Conservation (phyloP, 192 early-diverging fungal species). For the Cetraspora pellucida region DNA sequence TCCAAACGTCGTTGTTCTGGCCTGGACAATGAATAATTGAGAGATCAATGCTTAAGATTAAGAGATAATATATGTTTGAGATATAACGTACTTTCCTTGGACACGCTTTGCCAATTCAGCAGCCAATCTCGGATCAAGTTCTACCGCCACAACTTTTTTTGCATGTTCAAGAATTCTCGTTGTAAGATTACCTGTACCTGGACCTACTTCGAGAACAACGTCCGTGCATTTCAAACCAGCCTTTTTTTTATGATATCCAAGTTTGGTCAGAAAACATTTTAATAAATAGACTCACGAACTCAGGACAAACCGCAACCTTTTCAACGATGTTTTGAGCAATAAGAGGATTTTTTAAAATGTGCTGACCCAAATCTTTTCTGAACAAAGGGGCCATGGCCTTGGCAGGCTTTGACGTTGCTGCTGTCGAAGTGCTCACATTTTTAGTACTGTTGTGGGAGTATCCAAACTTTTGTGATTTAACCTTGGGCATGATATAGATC, state of each 20-base stretch:
- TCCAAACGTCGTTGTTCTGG: constrained; percentile 82
- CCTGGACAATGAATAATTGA: constrained; percentile 39
- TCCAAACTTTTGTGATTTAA: constrained; percentile 34
- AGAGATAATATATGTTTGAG: too few species aligned
- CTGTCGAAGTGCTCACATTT: constrained; percentile 31
- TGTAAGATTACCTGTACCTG: constrained; percentile 98
- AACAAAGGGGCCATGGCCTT: constrained; percentile 85
- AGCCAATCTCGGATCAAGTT: constrained; percentile 95
- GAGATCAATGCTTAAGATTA: too few species aligned
- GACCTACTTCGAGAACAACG: constrained; percentile 91
- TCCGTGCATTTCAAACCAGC: constrained; percentile 63
- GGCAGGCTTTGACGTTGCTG: constrained; percentile 35
- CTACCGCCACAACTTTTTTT: constrained; percentile 93
- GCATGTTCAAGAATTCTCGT: constrained; percentile 89
- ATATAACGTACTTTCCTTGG: constrained; percentile 80
- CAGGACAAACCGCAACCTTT: constrained; percentile 67
- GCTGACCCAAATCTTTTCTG: constrained; percentile 97
- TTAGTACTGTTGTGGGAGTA: constrained; percentile 37
- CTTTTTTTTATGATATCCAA: constrained; percentile 36
- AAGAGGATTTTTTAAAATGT: constrained; percentile 98
- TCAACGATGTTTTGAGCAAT: constrained; percentile 96
- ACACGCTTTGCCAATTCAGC: constrained; percentile 97
- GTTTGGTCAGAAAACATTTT: not conserved
- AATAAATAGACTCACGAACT: not conserved
- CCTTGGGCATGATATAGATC: constrained; percentile 42